A percentile compares a stretch with the other conserved stretches of the same genome.
These are phyloP conservation scores for Phytopythium boreale DNA, from an alignment of 352 stramenopile species.

Conservation along the genomic window DNA sequence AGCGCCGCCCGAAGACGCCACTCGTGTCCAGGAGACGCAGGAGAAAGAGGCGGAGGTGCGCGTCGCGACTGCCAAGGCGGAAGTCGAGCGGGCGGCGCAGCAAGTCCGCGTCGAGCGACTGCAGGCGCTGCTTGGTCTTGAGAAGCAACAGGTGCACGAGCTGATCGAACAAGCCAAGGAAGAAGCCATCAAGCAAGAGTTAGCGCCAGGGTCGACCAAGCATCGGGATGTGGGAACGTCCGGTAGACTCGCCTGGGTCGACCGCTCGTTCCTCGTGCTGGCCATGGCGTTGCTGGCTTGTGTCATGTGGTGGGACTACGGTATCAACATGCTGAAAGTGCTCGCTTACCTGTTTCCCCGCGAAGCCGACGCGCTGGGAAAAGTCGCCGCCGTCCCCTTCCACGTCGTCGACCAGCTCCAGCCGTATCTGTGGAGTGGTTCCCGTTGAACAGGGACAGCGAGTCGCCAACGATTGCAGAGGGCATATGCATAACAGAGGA, in stretches of 20 bases:
- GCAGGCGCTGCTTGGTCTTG: constrained; percentile 47
- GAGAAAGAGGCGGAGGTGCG: constrained; percentile 5
- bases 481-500: not conserved
- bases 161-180: constrained; percentile 36
- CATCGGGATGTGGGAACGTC: not conserved
- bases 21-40: not conserved
- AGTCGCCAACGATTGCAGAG: not conserved
- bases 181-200: constrained; percentile 21
- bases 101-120: constrained; percentile 51
- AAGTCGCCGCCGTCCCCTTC: constrained; percentile 25
- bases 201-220: not conserved
- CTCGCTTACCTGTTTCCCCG: constrained; percentile 38
- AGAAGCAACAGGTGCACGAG: constrained; percentile 39
- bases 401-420: constrained; percentile 12
- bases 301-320: constrained; percentile 55
- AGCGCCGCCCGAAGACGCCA: not conserved
- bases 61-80: constrained; percentile 14
- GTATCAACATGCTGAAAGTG: constrained; percentile 44
- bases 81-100: constrained; percentile 26
- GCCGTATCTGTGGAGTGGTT: not conserved
- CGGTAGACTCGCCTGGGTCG: constrained; percentile 27
- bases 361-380: constrained; percentile 35
- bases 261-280: constrained; percentile 36
- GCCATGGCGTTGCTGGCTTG: constrained; percentile 35
- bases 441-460: not conserved